Base-by-base conservation (phyloP, 805 yeast species). In the Candida methanosorbosa region DNA sequence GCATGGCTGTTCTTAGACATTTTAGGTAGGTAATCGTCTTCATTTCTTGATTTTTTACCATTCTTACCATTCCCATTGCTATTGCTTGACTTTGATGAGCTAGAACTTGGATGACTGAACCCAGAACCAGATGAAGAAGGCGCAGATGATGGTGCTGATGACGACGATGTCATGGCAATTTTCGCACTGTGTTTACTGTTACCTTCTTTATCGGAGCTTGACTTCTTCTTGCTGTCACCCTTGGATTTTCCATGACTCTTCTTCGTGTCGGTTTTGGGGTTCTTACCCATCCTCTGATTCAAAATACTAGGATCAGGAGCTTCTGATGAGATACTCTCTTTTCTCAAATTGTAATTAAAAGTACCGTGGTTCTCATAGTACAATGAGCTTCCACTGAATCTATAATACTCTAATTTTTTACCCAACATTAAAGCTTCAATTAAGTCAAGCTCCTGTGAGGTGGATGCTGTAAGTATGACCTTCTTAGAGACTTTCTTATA, bases 341-440 rank as follows among this genome's bases (percentile, higher is more conserved):
- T 30, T 20, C 29, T 26, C 15, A 27, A 15, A 32, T 46, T 46
- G 36, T 53, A 51, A 35, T 55, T 48, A 34, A 53, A 56, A 0
- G 55, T 48, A 0, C 57, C 61, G 36, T 57, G 57, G 25, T 49
- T 52, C 25, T 52, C 57, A 32, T 56, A 56, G 32, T 54, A 56
- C 18, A 80, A 54, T 15, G 79, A 70, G 1, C 75, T 65, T 13
- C 85, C 84, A 18, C 86, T 74, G 45, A 79, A 70, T 44, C 94
- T 70, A 39, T 68, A 69, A 48, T 81, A 81, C 40, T 70, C 68
- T 26, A 84, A 56, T 25, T 63, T 63, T 46, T 83, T 75, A 2
- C 95, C 96, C n/a, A 81, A 62, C 12, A 86, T 49, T 30, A 81
- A 64, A 0, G 88, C 82, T 54, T 87, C 97, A 6, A 87, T 65